These are phyloP conservation scores for Exophiala phaeomuriformis DNA, from an alignment of 2,329 filamentous ascomycete species.

Conservation along the genomic window DNA sequence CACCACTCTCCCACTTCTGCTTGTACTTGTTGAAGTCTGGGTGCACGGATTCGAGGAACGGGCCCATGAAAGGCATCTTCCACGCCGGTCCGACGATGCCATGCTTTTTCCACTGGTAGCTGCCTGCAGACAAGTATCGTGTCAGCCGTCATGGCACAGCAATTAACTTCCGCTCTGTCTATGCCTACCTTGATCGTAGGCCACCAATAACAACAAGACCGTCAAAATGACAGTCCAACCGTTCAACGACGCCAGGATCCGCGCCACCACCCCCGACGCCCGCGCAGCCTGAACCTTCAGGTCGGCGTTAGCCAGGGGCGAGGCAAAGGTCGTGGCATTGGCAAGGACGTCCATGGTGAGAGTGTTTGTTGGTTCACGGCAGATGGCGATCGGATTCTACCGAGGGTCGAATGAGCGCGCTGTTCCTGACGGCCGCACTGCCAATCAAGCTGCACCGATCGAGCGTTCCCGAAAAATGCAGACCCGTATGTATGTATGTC, in stretches of 20 bases:
- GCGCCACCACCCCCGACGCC: constrained; percentile 17
- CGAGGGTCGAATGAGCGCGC: constrained; percentile 19
- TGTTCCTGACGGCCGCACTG: constrained; percentile 6
- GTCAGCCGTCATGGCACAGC: constrained; percentile 17
- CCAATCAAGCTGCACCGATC: not conserved
- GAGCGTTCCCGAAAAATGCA: too few species aligned
- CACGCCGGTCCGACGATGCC: constrained; percentile 65
- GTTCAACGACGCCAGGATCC: constrained; percentile 37
- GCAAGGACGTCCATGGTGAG: constrained; percentile 36
- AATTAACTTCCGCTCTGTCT: not conserved
- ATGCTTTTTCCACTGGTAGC: constrained; percentile 68
- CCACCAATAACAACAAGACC: constrained; percentile 61
- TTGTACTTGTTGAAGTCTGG: constrained; percentile 89
- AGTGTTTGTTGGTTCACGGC: constrained; percentile 1
- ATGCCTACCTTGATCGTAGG: constrained; percentile 82
- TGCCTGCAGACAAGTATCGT: constrained; percentile 46
- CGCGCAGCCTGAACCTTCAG: constrained; percentile 44
- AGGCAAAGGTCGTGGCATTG: constrained; percentile 61
- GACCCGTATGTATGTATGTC: too few species aligned
- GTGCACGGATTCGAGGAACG: constrained; percentile 84
- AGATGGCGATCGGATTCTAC: constrained; percentile 4
- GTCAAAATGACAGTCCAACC: constrained; percentile 63
- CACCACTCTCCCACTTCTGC: constrained; percentile 84
- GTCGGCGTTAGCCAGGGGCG: constrained; percentile 58
- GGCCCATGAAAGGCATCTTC: constrained; percentile 87